Conservation (phyloP, 2,329 filamentous ascomycete species). For the Ceratocystis ficicola region DNA sequence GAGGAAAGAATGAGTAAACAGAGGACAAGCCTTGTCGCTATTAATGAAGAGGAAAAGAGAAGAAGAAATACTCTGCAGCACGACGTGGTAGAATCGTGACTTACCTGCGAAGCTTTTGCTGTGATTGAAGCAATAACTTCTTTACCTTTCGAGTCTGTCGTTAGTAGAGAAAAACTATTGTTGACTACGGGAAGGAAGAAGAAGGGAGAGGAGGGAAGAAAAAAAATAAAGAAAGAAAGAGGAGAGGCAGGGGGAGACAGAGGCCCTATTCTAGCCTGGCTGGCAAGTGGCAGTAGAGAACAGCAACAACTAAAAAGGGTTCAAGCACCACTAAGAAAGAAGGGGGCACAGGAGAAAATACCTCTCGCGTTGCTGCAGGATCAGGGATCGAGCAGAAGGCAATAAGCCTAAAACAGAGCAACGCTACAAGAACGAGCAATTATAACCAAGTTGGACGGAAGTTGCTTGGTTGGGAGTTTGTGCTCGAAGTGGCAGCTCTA, state of each 20-base stretch:
- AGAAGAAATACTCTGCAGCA: constrained; percentile 16
- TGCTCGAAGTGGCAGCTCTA: neutral
- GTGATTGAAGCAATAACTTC: neutral
- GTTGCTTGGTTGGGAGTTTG: neutral
- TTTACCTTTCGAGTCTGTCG: neutral
- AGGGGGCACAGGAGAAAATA: constrained; percentile 13
- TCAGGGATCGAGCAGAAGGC: constrained; percentile 12
- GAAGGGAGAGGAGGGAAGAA: constrained; percentile 5
- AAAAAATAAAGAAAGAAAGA: neutral
- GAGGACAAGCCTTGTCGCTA: constrained; percentile 5
- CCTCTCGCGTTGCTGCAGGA: constrained; percentile 6
- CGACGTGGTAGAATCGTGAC: constrained; percentile 6
- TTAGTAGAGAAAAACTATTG: constrained; percentile 10
- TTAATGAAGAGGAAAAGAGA: constrained; percentile 12
- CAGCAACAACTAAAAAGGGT: constrained; percentile 5
- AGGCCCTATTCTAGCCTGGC: neutral
- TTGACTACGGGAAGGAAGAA: constrained; percentile 10
- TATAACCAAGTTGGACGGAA: neutral
- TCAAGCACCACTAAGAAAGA: constrained; percentile 11
- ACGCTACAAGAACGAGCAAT: too few species aligned
- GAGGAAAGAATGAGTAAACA: constrained; percentile 4
- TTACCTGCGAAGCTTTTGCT: constrained; percentile 10
- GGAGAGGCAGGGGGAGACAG: neutral
- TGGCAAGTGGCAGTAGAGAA: neutral
- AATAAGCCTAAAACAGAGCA: neutral